Base-by-base conservation (phyloP, 345 rosid genomes). In the Kernera saxatilis region DNA sequence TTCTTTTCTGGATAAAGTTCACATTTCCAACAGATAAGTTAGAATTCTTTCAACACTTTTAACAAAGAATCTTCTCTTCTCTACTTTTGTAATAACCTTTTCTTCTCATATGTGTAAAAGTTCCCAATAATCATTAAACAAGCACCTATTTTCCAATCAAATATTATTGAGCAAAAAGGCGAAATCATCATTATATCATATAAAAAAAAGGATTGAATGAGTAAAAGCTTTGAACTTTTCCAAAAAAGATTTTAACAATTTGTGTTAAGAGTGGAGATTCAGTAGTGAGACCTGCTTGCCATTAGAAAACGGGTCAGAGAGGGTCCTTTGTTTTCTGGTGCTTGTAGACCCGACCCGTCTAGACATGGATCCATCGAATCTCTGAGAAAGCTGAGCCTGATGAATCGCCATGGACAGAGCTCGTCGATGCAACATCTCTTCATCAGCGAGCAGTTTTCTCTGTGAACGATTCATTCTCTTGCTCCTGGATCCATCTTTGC, bases 331-430 rank as follows among this genome's bases (percentile, higher is more conserved):
- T 67, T 92, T 80, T 40, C 73, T 58, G 14, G 96, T 85, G 76
- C 92, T 88, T 8, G 97, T 87, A 59, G 93, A 86, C 73, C 96
- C 89, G 68, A 85, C 83, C 67, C 97, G 83, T 66, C 97, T 82
- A 13, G 99, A 94, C 92, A 94, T 91, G 85, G 99, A 94, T 81
- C 99, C 97, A 5, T 94, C 97, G 36, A 89, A 89, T 80, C 99
- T 80, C 84, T 88, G 99, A 64, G 99, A 94, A 77, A 86, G 75
- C 49, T 84, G 91, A 64, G 87, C 88, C 77, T 93, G 98, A 19
- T 91, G 95, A 71, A 89, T 81, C 30, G 90, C 99, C 99, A 91
- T 87, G 22, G 99, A 94, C 8, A 94, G 64, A 80, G 96, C 96
- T 83, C 92, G 94, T 21, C 90, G 86, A 73, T 93, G 98, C 78